A percentile compares a stretch with the other conserved stretches of the same genome.
These are phyloP conservation scores for Scedosporium aurantiacum DNA, from an alignment of 2,329 filamentous ascomycete species.

Conservation along the genomic window DNA sequence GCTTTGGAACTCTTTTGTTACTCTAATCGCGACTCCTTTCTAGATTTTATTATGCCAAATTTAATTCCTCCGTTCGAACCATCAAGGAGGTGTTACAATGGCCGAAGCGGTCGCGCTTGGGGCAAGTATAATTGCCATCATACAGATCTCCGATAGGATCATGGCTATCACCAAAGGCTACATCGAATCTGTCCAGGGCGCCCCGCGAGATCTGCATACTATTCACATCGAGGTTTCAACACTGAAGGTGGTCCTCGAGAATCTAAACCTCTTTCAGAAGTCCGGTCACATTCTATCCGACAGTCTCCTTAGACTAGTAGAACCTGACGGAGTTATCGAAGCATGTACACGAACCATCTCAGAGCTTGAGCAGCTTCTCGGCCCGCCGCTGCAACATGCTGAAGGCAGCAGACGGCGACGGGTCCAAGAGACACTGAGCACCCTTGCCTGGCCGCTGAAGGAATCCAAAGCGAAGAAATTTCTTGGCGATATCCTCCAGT, in stretches of 20 bases:
- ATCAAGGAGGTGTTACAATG: too few species aligned
- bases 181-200: neutral
- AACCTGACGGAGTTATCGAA: neutral
- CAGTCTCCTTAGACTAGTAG: neutral
- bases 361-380: neutral
- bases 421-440: neutral
- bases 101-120: neutral
- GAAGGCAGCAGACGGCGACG: neutral
- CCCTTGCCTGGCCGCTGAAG: neutral
- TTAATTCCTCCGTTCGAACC: too few species aligned
- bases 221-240: neutral
- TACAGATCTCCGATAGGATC: neutral
- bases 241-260: neutral
- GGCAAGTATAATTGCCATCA: neutral
- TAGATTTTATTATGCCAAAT: too few species aligned
- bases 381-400: neutral
- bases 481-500: neutral
- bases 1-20: too few species aligned
- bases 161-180: neutral
- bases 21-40: too few species aligned
- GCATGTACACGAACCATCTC: neutral
- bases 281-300: neutral
- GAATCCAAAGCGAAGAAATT: neutral
- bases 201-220: neutral
- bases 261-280: neutral